Evolutionary conservation across 495 filamentous ascomycete species (phyloP).

Genomic region (Daldinia bambusicola): DNA sequence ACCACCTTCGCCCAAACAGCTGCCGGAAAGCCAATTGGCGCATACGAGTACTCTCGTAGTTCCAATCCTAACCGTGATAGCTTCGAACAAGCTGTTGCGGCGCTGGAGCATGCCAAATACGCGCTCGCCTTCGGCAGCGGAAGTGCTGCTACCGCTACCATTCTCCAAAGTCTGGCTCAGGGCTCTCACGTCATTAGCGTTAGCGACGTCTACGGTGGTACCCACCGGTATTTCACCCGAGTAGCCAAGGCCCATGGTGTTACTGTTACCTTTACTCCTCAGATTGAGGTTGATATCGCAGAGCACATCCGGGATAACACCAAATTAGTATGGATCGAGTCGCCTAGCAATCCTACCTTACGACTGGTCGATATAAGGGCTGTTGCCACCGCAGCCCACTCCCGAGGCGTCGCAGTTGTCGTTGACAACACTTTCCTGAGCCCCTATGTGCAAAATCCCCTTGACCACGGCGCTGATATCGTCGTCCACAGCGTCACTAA

Average conservation of each 20-base stretch:
- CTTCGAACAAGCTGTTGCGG: constrained; percentile 91
- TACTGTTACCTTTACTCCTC: constrained; percentile 89
- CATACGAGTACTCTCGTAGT: constrained; percentile 90
- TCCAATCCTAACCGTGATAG: constrained; percentile 94
- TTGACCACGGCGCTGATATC: constrained; percentile 95
- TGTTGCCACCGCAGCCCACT: constrained; percentile 82
- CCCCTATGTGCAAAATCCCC: constrained; percentile 95
- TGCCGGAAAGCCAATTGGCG: constrained; percentile 85
- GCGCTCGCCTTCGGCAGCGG: constrained; percentile 96
- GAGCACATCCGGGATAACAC: constrained; percentile 87
- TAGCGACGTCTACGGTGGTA: constrained; percentile 97
- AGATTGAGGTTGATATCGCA: constrained; percentile 86
- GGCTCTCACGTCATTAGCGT: constrained; percentile 96
- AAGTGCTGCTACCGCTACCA: constrained; percentile 90
- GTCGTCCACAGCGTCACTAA: constrained; percentile 99
- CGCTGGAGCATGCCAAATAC: constrained; percentile 90
- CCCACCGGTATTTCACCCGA: constrained; percentile 98
- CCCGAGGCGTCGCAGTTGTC: constrained; percentile 90
- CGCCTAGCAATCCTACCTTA: constrained; percentile 92
- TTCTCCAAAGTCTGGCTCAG: constrained; percentile 90
- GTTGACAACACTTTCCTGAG: constrained; percentile 99
- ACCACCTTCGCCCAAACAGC: constrained; percentile 91
- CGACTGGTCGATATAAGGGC: constrained; percentile 89
- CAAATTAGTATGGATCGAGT: constrained; percentile 97
- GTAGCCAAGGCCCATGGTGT: constrained; percentile 95